Evolutionary conservation across 148 eudicot genomes (phyloP).

Genomic region (Spergularia marina): DNA sequence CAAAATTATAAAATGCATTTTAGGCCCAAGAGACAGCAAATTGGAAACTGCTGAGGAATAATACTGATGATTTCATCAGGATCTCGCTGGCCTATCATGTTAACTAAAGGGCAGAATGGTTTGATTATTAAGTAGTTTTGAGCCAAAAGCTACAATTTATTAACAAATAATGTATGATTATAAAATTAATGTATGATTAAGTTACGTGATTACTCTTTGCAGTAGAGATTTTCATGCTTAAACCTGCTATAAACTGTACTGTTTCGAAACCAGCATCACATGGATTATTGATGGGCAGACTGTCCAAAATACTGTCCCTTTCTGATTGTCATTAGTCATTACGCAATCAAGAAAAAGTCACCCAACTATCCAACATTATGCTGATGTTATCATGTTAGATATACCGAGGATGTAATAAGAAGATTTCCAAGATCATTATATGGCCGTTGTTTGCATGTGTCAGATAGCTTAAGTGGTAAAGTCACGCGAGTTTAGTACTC

Average conservation of each 20-base stretch:
- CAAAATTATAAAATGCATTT: background rate
- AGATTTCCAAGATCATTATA: background rate
- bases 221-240: background rate
- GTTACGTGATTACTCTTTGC: background rate
- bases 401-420: background rate
- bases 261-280: background rate
- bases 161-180: background rate
- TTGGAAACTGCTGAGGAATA: background rate
- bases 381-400: too few relatives aligned
- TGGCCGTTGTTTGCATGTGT: too few relatives aligned
- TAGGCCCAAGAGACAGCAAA: background rate
- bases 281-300: background rate
- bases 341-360: slow-evolving; percentile 11
- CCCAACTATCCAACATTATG: background rate
- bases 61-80: slow-evolving; percentile 5
- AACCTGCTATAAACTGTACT: background rate
- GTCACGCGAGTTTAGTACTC: too few relatives aligned
- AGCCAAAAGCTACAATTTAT: background rate
- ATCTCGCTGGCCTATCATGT: background rate
- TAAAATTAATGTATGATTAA: background rate
- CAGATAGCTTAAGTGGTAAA: too few relatives aligned
- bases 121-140: background rate
- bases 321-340: background rate
- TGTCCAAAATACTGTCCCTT: background rate
- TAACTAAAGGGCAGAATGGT: slow-evolving; percentile 11